Base-by-base conservation (phyloP, 345 rosid species). In the Lumnitzera littorea region DNA sequence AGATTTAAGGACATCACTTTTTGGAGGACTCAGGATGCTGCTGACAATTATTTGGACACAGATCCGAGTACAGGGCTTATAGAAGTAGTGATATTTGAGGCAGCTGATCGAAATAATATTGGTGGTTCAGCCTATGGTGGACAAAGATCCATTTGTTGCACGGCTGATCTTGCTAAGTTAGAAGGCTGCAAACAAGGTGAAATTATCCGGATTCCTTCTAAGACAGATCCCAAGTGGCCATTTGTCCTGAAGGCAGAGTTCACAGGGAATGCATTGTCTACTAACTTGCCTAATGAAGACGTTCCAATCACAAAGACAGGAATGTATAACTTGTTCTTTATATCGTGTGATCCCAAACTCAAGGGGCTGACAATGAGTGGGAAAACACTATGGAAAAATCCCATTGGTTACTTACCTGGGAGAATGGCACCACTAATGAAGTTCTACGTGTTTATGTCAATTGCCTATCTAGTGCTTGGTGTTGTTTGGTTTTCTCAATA, bases 101-200 rank as follows among this genome's bases (percentile, higher is more conserved):
- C 89, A 23, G 91, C 94, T 46, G 96, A 94, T 75, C 84, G 97
- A 15, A 84, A 94, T 75, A 80, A 76, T 62, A 94, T 94, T 48
- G 99, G 99, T 52, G 99, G 99, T 70, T 94, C 99, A 52, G 99
- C 97, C 56, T 94, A 90, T 70, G 99, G 99, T 11, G 97, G 99
- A 46, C 99, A 94, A 61, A 84, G 99, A 72, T 91, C 97, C 6
- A 88, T 94, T 53, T 94, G 99, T 59, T 94, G 99, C 78, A 88
- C 97, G 11, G 80, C 96, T 55, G 99, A 90, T 80, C 97, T 94
- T 63, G 85, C 99, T 55, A 90, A 91, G 84, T 73, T 90, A 31
- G 95, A 88, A 78, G 96, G 97, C 13, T 94, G 99, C 78, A 86
- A 83, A 73, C 95, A 90, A 68, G 96, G 97, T 48, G 89, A 90